Percentiles rank a stretch among this genome's conserved stretches.
phyloP scores from a whole-genome alignment of 1,139 yeast species.

The Schizosaccharomyces versatilis region DNA sequence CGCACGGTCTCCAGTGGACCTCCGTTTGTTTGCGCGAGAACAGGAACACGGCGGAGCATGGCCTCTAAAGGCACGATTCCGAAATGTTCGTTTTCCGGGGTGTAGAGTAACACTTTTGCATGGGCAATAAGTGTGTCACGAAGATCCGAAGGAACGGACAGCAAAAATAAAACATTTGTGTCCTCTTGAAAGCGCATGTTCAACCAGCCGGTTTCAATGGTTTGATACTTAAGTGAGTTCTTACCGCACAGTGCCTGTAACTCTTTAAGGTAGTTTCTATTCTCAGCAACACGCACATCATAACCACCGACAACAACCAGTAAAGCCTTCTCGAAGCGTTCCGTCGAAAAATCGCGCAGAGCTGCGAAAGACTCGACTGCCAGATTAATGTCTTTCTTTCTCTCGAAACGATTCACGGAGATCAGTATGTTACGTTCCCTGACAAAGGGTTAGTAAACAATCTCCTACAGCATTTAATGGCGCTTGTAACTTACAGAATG shows the following conservation, averaged over 20 bases:
- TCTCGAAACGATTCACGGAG: constrained; percentile 72
- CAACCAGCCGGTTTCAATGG: constrained; percentile 20
- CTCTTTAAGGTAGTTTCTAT: constrained; percentile 47
- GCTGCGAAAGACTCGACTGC: constrained; percentile 47
- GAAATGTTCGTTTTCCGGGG: constrained; percentile 83
- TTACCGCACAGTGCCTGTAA: constrained; percentile 30
- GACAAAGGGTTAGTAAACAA: neutral
- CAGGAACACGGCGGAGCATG: constrained; percentile 66
- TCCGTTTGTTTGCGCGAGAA: constrained; percentile 67
- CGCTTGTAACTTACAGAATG: neutral
- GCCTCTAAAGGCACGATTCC: constrained; percentile 96
- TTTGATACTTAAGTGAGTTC: constrained; percentile 26
- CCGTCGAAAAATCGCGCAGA: constrained; percentile 16
- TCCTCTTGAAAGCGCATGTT: constrained; percentile 12
- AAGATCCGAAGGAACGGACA: constrained; percentile 47
- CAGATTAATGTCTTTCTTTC: constrained; percentile 57
- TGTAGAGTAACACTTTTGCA: constrained; percentile 48
- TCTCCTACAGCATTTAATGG: neutral
- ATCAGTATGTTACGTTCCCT: constrained; percentile 27
- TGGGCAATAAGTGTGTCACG: constrained; percentile 41
- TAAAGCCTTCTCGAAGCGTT: constrained; percentile 7
- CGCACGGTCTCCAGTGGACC: constrained; percentile 77
- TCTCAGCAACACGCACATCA: constrained; percentile 54
- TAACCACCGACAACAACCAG: constrained; percentile 39
- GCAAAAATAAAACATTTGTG: constrained; percentile 47